phyloP scores from a whole-genome alignment of 2,329 filamentous ascomycete species.

The Arthrobotrys pseudoclavata region DNA sequence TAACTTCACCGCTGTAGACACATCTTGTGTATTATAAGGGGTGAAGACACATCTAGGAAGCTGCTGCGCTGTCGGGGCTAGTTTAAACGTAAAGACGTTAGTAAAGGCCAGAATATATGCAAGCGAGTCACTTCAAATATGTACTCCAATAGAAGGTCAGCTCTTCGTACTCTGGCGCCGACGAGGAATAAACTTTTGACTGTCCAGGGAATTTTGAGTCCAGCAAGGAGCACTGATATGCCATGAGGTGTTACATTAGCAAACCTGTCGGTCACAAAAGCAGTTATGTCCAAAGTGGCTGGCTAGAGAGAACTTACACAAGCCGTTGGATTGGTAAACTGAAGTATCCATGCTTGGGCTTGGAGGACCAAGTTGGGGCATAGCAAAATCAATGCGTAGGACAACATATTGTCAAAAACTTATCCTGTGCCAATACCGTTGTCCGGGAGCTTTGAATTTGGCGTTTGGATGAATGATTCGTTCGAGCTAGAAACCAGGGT shows the following conservation, averaged over 20 bases:
- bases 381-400: neutral
- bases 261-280: neutral
- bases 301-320: slow-evolving; percentile 4
- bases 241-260: neutral
- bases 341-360: neutral
- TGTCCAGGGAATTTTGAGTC: slow-evolving; percentile 10
- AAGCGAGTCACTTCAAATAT: neutral
- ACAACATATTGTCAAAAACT: neutral
- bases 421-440: neutral
- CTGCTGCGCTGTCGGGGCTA: slow-evolving; percentile 2
- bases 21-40: neutral
- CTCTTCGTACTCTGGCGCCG: slow-evolving; percentile 1
- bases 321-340: neutral
- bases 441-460: neutral
- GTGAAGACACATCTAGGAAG: slow-evolving; percentile 7
- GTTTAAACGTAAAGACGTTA: slow-evolving; percentile 1
- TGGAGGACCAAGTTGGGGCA: neutral
- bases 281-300: neutral
- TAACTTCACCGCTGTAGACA: neutral
- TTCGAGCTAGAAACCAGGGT: neutral
- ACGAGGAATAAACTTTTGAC: slow-evolving; percentile 17
- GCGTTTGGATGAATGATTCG: neutral
- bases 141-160: slow-evolving; percentile 32
- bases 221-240: slow-evolving; percentile 25
- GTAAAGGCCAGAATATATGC: neutral